Base-by-base conservation (phyloP, 768 basidiomycete species). In the Auriculariales sp. region DNA sequence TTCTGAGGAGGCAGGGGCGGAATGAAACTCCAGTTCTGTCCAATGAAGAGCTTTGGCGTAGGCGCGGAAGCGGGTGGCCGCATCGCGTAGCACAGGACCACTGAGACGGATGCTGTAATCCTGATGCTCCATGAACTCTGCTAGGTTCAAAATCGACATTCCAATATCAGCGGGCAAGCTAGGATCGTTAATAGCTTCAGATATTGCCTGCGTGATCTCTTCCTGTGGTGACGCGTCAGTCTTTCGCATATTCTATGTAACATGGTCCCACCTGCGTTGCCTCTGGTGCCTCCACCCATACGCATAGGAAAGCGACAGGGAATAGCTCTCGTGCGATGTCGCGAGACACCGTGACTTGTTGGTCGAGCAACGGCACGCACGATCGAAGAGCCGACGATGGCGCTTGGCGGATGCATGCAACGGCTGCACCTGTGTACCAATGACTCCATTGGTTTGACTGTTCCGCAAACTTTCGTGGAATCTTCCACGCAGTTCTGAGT, bases 41-140 rank as follows among this genome's bases (percentile, higher is more conserved):
- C 72, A 73, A 56, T 73, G 72, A 2, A 73, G 64, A 3, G 71
- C 71, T 53, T 72, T 72, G 11, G 72, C 72, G 54, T 70, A 73
- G 1, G 71, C 70, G 50, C 70, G 70, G 55, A 68, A 70, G 28
- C 64, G 65, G 35, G 66, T 58, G 2, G 71, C 71, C 54, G 69
- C 69, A 29, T 64, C 64, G 19, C 71, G 71, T 28, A 73, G 61
- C 29, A 66, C 61, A 44, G 66, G 58, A n/a, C 67, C 63, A 24
- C 69, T 66, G 54, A 72, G 71, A 9, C 67, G 67, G 1, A 73
- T 61, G 7, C 65, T 58, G 56, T 69, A 69, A 55, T 72, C 72
- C 58, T 73, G 71, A 55, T 72, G 71, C 56, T 73, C 72, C 63
- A 72, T 68, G 58, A 73, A 73, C 55, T 73, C 71, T 35, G 70